phyloP scores from a whole-genome alignment of 2,329 filamentous ascomycete genomes.

The Talaromyces sp. region DNA sequence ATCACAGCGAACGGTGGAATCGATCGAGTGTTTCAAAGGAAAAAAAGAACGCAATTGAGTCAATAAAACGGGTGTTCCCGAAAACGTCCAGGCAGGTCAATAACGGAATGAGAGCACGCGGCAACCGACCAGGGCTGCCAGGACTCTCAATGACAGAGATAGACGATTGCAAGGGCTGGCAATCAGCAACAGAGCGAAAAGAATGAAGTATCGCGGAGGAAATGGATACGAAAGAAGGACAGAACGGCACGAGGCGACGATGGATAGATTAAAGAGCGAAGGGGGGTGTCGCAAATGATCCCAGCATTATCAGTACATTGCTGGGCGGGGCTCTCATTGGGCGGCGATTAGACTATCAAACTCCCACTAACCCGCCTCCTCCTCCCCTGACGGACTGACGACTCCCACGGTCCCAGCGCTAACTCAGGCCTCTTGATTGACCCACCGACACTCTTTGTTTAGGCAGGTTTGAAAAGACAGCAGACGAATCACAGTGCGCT shows the following conservation, averaged over 20 bases:
- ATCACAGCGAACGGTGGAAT: not conserved
- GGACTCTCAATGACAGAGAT: not conserved
- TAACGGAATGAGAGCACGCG: not conserved
- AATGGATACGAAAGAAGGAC: not conserved
- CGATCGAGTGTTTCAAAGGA: too few species aligned
- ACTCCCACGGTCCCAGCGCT: not conserved
- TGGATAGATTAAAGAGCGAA: constrained; percentile 2
- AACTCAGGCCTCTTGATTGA: constrained; percentile 6
- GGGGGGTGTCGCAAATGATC: constrained; percentile 1
- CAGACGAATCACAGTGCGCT: constrained; percentile 1
- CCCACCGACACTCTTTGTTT: not conserved
- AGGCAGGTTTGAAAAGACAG: not conserved
- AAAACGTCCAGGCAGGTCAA: not conserved
- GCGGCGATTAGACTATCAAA: not conserved
- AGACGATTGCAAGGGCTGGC: not conserved
- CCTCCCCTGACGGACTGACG: not conserved
- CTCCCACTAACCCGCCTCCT: too few species aligned
- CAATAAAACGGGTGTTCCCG: not conserved
- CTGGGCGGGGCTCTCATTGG: not conserved
- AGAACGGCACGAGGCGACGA: not conserved
- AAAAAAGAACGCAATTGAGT: not conserved
- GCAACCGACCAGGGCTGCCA: not conserved
- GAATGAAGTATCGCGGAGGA: not conserved
- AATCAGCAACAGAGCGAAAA: not conserved
- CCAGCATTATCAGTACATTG: constrained; percentile 2